These are phyloP conservation scores for Xylaria sp. DNA, from an alignment of 495 filamentous ascomycete species.

Conservation along the genomic window DNA sequence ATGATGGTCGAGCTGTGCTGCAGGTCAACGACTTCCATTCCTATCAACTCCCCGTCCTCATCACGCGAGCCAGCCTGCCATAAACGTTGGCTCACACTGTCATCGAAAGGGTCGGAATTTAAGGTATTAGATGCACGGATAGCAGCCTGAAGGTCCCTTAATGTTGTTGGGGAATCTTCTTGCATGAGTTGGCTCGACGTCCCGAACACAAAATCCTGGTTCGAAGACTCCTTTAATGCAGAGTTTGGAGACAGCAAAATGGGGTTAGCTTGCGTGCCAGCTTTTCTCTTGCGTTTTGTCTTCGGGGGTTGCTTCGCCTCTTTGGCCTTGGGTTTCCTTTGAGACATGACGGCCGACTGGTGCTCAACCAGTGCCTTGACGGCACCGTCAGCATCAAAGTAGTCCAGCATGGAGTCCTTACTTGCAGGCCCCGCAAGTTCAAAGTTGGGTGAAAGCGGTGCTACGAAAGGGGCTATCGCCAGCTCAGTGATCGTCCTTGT, in stretches of 20 bases:
- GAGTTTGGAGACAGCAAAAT: slow-evolving; percentile 75
- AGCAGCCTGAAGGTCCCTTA: slow-evolving; percentile 73
- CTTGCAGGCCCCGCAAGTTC: slow-evolving; percentile 36
- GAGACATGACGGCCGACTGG: slow-evolving; percentile 41
- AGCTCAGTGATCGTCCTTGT: slow-evolving; percentile 83
- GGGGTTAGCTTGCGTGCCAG: slow-evolving; percentile 48
- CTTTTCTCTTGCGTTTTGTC: slow-evolving; percentile 52
- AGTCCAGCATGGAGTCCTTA: slow-evolving; percentile 42
- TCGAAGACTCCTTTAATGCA: slow-evolving; percentile 69
- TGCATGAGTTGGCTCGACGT: slow-evolving; percentile 88
- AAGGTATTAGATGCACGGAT: slow-evolving; percentile 65
- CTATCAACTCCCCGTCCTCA: slow-evolving; percentile 63
- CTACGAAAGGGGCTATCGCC: slow-evolving; percentile 77
- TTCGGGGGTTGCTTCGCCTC: slow-evolving; percentile 41
- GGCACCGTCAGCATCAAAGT: slow-evolving; percentile 41
- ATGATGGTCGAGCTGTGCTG: slow-evolving; percentile 41
- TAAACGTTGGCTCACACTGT: slow-evolving; percentile 47
- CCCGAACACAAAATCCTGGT: slow-evolving; percentile 88
- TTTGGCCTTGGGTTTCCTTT: slow-evolving; percentile 43
- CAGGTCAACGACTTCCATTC: slow-evolving; percentile 64
- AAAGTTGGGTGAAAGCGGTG: slow-evolving; percentile 39
- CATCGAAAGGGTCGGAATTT: slow-evolving; percentile 48
- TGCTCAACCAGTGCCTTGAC: slow-evolving; percentile 43
- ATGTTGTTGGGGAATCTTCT: slow-evolving; percentile 72
- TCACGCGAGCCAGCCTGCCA: slow-evolving; percentile 77